Evolutionary conservation across 495 filamentous ascomycete species (phyloP).

Genomic region (Sordaria brevicollis): DNA sequence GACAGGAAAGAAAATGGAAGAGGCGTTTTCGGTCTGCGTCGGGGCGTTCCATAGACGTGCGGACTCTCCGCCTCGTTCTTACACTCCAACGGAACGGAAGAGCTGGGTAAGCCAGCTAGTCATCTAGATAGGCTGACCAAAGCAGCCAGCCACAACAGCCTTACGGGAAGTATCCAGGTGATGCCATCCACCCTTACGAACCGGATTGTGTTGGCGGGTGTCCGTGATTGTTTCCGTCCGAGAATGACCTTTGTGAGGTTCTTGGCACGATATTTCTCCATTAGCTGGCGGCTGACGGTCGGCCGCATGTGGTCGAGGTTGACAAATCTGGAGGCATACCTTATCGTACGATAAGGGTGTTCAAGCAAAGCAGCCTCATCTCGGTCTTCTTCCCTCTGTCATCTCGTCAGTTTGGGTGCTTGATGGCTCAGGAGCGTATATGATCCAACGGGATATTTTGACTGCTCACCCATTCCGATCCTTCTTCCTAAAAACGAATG

Average conservation of each 20-base stretch:
- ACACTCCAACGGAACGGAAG: background rate
- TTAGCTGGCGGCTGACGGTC: background rate
- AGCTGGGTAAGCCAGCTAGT: background rate
- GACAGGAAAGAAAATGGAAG: background rate
- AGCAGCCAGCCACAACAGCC: background rate
- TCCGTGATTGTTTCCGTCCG: background rate
- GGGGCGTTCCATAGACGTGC: background rate
- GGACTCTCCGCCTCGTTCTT: background rate
- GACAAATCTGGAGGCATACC: background rate
- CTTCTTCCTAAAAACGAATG: background rate
- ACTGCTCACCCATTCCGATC: background rate
- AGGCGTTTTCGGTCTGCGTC: background rate
- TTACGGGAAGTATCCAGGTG: background rate
- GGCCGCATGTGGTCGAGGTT: background rate
- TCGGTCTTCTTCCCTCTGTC: background rate
- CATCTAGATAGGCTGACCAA: background rate
- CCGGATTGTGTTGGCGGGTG: background rate
- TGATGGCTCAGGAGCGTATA: background rate
- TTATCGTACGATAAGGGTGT: background rate
- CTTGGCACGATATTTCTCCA: background rate
- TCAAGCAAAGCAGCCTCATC: background rate
- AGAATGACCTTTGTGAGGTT: background rate
- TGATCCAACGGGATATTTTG: background rate
- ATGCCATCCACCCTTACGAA: background rate
- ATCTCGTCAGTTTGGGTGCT: background rate